These are phyloP conservation scores for Fusarium poae DNA, from an alignment of 2,329 filamentous ascomycete species.

Conservation along the genomic window DNA sequence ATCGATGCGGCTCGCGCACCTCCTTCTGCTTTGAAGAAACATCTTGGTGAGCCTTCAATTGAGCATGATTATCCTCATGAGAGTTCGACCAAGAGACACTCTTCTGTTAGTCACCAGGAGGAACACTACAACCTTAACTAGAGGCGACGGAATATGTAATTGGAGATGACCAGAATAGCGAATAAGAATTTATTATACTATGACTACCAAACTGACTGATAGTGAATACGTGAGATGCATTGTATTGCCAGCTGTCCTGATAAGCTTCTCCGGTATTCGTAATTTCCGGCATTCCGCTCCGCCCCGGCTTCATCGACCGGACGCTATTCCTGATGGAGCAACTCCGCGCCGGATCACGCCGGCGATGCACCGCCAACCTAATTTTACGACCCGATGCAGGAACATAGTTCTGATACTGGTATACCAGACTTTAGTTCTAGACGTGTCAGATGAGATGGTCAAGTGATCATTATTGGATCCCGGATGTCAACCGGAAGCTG, in stretches of 20 bases:
- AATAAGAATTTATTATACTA: neutral
- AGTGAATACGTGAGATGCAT: neutral
- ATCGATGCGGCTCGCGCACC: conserved; percentile 46
- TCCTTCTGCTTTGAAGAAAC: conserved; percentile 44
- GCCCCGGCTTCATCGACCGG: conserved; percentile 17
- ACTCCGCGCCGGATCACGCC: conserved; percentile 25
- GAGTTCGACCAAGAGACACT: conserved; percentile 49
- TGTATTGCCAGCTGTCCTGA: neutral
- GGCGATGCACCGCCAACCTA: neutral
- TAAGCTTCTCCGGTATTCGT: neutral
- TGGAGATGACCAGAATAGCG: neutral
- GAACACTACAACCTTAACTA: conserved; percentile 44
- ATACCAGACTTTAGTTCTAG: neutral
- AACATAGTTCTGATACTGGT: neutral
- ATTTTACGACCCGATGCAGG: conserved; percentile 8
- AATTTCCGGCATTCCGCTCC: conserved; percentile 14
- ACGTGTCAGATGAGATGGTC: conserved; percentile 5
- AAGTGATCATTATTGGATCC: conserved; percentile 1
- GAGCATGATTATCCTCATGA: conserved; percentile 52
- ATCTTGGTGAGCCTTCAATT: conserved; percentile 48
- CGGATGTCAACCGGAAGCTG: conserved; percentile 12
- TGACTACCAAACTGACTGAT: rapidly evolving
- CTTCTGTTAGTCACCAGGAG: conserved; percentile 51
- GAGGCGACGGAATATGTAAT: neutral
- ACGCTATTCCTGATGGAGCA: conserved; percentile 30